Evolutionary conservation across 768 basidiomycete genomes (phyloP), one percentile per base, ranked within the genome.

Genomic region (Mycena vitilis): DNA sequence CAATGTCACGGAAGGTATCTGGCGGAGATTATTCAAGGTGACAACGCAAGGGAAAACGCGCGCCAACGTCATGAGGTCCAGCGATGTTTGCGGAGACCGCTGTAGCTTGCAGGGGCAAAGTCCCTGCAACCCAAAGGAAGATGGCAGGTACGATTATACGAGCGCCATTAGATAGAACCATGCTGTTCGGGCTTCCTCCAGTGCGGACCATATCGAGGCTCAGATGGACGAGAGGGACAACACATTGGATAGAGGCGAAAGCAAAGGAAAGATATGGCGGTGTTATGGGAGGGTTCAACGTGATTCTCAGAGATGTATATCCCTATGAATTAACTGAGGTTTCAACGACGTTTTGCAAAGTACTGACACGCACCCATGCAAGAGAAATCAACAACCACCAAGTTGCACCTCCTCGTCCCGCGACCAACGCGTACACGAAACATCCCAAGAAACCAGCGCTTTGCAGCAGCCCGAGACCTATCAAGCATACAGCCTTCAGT

Each of bases 91-190:
- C 65, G 1, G 83, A 81, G 23, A 88, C 84, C 40, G 79, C 78
- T 20, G 81, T 76, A 5, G 73, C 73, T 65, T 85, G 82, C 56
- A 92, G 65, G 15, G 89, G 91, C 38, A 88, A 77, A 6, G 87
- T 86, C n/a, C 89, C 89, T 22, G 86, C 84, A 20, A 88, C 60
- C 78, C 82, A 87, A 4, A 83, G 71, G 68, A 87, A 85, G 1
- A 78, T 8, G 11, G 74, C 70, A 4, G 86, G 80, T 11, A 83
- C 60, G 18, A 77, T 37, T 54, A 82, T 75, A 18, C 82, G 78
- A 23, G 79, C 40, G 10, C 80, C 22, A 55, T 79, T 68, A 23
- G 81, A 63, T 5, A 53, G 52, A 9, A 73, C 57, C 12, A 77
- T 54, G 20, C 71, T 25, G 38, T 66, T 74, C 60, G 65, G 64